These are phyloP conservation scores for Eimeria necatrix DNA, from an alignment of 169 alveolate species.

Conservation along the genomic window DNA sequence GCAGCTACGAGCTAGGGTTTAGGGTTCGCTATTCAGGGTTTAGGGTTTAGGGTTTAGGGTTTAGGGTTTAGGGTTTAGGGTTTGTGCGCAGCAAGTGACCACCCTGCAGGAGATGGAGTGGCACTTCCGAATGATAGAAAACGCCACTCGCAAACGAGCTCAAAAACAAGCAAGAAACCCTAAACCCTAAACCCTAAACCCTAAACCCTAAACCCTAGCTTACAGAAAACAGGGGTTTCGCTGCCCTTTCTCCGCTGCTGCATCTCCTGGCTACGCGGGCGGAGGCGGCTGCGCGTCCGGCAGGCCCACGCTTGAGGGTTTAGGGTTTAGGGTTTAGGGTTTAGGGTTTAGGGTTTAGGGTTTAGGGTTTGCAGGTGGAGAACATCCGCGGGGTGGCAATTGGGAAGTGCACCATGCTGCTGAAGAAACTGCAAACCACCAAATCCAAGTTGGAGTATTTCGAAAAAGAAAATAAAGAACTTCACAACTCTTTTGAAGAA, in stretches of 20 bases:
- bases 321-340: not conserved
- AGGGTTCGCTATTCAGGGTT: not conserved
- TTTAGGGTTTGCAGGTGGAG: not conserved
- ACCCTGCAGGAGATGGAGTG: slow-evolving; percentile 69
- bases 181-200: not conserved
- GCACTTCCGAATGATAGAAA: slow-evolving; percentile 63
- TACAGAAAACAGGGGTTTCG: too few relatives aligned
- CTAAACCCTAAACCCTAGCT: not conserved
- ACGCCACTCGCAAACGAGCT: slow-evolving; percentile 15
- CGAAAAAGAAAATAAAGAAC: slow-evolving; percentile 34
- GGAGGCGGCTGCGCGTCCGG: not conserved
- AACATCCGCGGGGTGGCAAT: not conserved
- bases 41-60: not conserved
- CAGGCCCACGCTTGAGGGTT: too few relatives aligned
- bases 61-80: not conserved
- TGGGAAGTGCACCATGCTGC: slow-evolving; percentile 26
- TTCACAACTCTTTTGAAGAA: slow-evolving; percentile 20
- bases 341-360: not conserved
- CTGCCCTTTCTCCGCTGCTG: too few relatives aligned
- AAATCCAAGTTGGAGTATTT: slow-evolving; percentile 38
- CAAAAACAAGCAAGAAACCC: slow-evolving; percentile 7
- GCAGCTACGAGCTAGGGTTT: not conserved
- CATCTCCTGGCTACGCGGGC: too few relatives aligned
- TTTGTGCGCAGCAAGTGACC: not conserved
- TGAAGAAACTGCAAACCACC: not conserved